Evolutionary conservation across 2,329 filamentous ascomycete species (phyloP), one percentile per base, ranked within the genome.

Genomic region (Hymenoscyphus albidus): DNA sequence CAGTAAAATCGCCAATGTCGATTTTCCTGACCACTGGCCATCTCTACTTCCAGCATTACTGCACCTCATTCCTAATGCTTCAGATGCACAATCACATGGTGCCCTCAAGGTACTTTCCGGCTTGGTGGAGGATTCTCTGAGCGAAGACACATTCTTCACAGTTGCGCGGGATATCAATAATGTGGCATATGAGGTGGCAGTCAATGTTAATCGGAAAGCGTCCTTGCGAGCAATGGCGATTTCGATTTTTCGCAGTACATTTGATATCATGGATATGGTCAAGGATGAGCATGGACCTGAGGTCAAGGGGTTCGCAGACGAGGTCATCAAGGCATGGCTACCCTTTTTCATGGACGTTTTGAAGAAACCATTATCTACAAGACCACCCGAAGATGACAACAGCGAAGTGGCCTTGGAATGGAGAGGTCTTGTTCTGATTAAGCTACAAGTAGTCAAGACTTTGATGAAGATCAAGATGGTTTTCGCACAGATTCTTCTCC

Each of bases 1-100:
- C 67, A 94, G 93, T 81, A 98, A 97, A 80, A 96, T 99, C 71
- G 95, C 95, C 64, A 90, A 88, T 68, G 86, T 89, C 73, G 95
- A 99, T 80, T 98, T 96, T 75, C 95, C 95, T 62, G 92, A 97
- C 66, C 85, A 93, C 73, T 99, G 95, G 95, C 92, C 93, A n/a
- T 85, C 86, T 70, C 85, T 99, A 55, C 86, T 99, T 38, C 91
- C 92, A 27, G 85, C 87, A 40, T 82, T 98, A 54, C 85, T 99
- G 67, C 85, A 85, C 55, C 83, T 93, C 60, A 91, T 98, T 73
- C 86, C 89, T 62, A 85, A 82, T 62, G 92, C 91, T 67, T 87
- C 82, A 68, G 92, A 97, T 72, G 80, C 82, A 58, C 93, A 97
- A 75, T 81, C 97, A 59, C 93, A 97, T 76, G 95, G 95, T 61